Base-by-base conservation (phyloP, 441 rosid species). In the Viola pubescens region DNA sequence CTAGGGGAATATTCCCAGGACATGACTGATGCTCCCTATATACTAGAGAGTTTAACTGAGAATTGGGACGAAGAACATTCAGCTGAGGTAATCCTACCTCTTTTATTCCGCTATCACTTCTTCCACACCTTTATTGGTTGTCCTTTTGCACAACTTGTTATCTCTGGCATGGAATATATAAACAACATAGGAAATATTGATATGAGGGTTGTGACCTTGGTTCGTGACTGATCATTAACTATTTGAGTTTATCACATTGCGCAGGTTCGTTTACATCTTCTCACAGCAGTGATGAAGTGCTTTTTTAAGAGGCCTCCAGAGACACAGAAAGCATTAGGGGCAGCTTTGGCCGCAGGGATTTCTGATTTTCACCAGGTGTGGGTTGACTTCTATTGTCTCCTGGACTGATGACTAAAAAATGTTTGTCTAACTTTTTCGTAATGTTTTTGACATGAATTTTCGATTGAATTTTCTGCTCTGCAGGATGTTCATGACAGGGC, bases 401-500 rank as follows among this genome's bases (percentile, higher is more conserved):
- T 1, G 34, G 34, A 26, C 34, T 26, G 34, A 26, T 26, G 34
- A 26, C 34, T 26, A 26, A 6, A 37, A 34, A 26, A 52, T 6
- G 1, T 37, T 4, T 13, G 38, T 40, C 14, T 45, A 26, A 42
- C n/a, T 3, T 3, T n/a, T 60, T 5, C 44, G 6, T 11, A 47
- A 39, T 43, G 11, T 52, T 37, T 8, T 26, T 26, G 34, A 26
- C 34, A 26, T 26, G 34, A 26, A 26, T 26, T 26, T 26, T 26
- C 34, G 34, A 26, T 26, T 26, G 34, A 26, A 26, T 26, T 26
- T 26, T 26, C 34, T 26, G 2, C 34, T 50, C 70, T 73, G 74
- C 87, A 94, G 98, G 98, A 94, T 77, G 97, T 94, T 77, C 98
- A 94, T 69, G 98, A 94, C 70, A 79, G 98, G 73, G 96, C 98